Evolutionary conservation across 2,329 filamentous ascomycete genomes (phyloP).

Genomic region (Chaetomium strumarium): DNA sequence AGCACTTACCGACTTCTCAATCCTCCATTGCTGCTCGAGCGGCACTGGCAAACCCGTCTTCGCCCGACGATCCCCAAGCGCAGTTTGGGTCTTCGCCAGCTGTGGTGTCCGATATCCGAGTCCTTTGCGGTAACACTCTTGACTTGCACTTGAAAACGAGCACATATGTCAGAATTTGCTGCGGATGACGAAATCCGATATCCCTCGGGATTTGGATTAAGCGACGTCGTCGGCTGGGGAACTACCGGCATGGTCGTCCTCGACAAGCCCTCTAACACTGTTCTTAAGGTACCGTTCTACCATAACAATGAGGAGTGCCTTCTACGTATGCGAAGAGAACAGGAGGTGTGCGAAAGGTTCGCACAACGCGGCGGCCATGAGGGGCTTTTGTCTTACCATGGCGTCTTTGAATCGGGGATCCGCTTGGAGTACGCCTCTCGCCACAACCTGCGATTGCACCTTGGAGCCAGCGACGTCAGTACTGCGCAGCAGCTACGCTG

Average conservation of each 20-base stretch:
- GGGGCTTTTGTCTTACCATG: conserved; percentile 1
- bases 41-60: neutral
- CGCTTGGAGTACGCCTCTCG: neutral
- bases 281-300: neutral
- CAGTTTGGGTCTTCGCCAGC: neutral
- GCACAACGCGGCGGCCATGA: conserved; percentile 2
- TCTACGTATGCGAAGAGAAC: neutral
- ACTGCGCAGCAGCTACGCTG: neutral
- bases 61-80: neutral
- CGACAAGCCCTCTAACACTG: neutral
- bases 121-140: neutral
- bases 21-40: neutral
- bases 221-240: neutral
- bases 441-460: neutral
- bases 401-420: neutral
- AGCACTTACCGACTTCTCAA: neutral
- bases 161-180: neutral
- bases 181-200: neutral
- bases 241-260: neutral
- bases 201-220: neutral
- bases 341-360: conserved; percentile 4
- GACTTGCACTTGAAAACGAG: too few relatives aligned
- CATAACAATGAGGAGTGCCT: neutral
- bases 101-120: neutral
- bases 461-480: neutral